Conservation (phyloP, 768 basidiomycete genomes). For the Baorangia bicolor region DNA sequence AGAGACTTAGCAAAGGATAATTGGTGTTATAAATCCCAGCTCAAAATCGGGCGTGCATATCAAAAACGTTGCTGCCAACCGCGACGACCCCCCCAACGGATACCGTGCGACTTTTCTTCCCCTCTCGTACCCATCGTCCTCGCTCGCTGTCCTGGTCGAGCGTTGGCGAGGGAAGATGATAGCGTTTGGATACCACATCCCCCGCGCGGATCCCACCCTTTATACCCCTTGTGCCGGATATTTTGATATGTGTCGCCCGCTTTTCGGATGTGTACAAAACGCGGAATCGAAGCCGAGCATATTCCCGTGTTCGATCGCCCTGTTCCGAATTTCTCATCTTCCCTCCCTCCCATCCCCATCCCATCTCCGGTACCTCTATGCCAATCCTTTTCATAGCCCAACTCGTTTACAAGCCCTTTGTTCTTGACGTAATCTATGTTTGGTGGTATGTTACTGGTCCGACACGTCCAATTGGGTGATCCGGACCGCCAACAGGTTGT, state of each 20-base stretch:
- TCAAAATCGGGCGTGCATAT: slow-evolving; percentile 35
- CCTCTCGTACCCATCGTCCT: slow-evolving; percentile 3
- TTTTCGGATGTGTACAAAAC: slow-evolving; percentile 15
- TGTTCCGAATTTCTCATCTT: slow-evolving; percentile 9
- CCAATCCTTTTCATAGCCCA: too few relatives aligned
- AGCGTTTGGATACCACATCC: not conserved
- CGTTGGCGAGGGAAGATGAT: slow-evolving; percentile 1
- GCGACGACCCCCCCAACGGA: slow-evolving; percentile 9
- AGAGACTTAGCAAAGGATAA: slow-evolving; percentile 16
- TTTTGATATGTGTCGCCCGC: slow-evolving; percentile 18
- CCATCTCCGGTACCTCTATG: not conserved
- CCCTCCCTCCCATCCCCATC: too few relatives aligned
- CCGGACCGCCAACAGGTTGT: too few relatives aligned
- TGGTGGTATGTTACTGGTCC: too few relatives aligned
- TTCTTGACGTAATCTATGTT: too few relatives aligned
- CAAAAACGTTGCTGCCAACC: slow-evolving; percentile 29
- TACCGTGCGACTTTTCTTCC: slow-evolving; percentile 30
- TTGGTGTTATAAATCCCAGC: slow-evolving; percentile 31
- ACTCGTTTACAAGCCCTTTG: too few relatives aligned
- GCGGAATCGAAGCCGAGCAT: slow-evolving; percentile 21
- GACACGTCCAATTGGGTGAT: too few relatives aligned
- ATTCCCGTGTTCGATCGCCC: slow-evolving; percentile 17
- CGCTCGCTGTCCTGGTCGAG: not conserved
- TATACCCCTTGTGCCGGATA: slow-evolving; percentile 13
- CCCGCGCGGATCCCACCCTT: slow-evolving; percentile 11